Conservation (phyloP, 306 rosid genomes). For the Malus sylvestris region DNA sequence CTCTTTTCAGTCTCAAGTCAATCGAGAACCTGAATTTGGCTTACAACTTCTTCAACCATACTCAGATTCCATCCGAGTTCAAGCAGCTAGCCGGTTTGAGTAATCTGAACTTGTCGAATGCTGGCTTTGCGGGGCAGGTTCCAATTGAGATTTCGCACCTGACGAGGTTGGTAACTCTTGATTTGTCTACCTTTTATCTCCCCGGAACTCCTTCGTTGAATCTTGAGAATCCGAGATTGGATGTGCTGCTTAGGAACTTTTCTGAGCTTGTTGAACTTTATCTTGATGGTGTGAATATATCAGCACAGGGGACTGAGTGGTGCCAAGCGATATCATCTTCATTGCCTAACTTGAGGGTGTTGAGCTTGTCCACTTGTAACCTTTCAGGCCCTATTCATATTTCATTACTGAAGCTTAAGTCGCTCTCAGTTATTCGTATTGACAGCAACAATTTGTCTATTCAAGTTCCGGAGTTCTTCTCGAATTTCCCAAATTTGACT, state of each 20-base stretch:
- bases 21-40: constrained; percentile 1
- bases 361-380: constrained; percentile 14
- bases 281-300: constrained; percentile 42
- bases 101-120: constrained; percentile 14
- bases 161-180: constrained; percentile 21
- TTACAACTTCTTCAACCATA: not conserved
- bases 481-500: constrained; percentile 18
- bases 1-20: not conserved
- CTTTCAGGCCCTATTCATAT: not conserved
- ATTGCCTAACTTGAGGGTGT: constrained; percentile 5
- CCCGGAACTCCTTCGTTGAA: not conserved
- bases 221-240: constrained; percentile 19
- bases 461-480: constrained; percentile 14
- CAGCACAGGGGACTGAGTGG: constrained; percentile 42
- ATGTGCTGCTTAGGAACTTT: constrained; percentile 13
- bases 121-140: constrained; percentile 18
- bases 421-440: constrained; percentile 17
- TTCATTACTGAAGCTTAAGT: constrained; percentile 9
- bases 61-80: constrained; percentile 14
- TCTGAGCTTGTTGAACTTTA: constrained; percentile 20
- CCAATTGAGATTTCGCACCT: constrained; percentile 16
- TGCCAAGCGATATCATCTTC: constrained; percentile 20
- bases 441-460: not conserved
- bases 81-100: not conserved
- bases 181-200: constrained; percentile 3